Percentiles rank a stretch among this genome's conserved stretches.
These are phyloP conservation scores for Herpetomonas tarakana DNA, from an alignment of 208 protist species.

Conservation along the genomic window DNA sequence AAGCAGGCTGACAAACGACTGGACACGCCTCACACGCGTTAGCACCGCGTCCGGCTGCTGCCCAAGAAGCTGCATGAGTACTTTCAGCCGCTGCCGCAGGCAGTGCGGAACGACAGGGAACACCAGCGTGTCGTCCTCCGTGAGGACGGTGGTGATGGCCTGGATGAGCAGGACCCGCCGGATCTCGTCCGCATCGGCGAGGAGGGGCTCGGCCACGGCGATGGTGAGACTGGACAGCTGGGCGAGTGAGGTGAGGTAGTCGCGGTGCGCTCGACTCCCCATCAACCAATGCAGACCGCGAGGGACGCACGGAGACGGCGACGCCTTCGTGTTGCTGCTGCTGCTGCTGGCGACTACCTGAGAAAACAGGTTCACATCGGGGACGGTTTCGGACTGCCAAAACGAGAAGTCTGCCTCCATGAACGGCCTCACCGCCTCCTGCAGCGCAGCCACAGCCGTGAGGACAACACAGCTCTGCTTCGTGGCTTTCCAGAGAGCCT, in stretches of 20 bases:
- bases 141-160: slow-evolving; percentile 29
- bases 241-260: slow-evolving; percentile 39
- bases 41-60: slow-evolving; percentile 22
- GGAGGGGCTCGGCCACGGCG: slow-evolving; percentile 10
- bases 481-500: slow-evolving; percentile 1
- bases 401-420: slow-evolving; percentile 45
- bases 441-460: slow-evolving; percentile 29
- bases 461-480: slow-evolving; percentile 30
- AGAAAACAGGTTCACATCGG: slow-evolving; percentile 57
- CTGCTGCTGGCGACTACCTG: background rate
- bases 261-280: slow-evolving; percentile 48
- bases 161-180: slow-evolving; percentile 32
- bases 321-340: slow-evolving; percentile 3
- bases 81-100: slow-evolving; percentile 30
- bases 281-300: slow-evolving; percentile 1
- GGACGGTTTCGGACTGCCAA: slow-evolving; percentile 33
- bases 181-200: slow-evolving; percentile 13
- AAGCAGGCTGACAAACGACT: slow-evolving; percentile 42
- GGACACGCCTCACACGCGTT: slow-evolving; percentile 26
- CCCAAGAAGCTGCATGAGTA: slow-evolving; percentile 37
- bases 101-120: slow-evolving; percentile 52
- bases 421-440: slow-evolving; percentile 41
- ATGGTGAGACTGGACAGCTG: slow-evolving; percentile 17
- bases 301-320: slow-evolving; percentile 2
- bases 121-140: slow-evolving; percentile 39